Conservation (phyloP, 768 basidiomycete genomes). For the Megacollybia marginata region DNA sequence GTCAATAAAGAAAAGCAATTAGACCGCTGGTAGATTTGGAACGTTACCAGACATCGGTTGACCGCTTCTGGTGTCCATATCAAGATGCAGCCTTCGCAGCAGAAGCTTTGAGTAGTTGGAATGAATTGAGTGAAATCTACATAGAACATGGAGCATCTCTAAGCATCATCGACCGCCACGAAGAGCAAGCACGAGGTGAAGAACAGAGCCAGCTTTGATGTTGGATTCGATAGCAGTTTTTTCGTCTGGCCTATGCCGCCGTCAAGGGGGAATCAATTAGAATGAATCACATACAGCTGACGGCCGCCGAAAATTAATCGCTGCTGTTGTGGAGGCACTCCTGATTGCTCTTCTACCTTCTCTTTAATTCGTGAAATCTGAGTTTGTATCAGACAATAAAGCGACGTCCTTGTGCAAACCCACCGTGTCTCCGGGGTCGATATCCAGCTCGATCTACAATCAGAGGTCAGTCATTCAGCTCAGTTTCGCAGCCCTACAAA, state of each 20-base stretch:
- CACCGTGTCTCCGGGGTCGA: constrained; percentile 84
- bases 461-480: constrained; percentile 5
- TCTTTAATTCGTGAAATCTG: constrained; percentile 95
- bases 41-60: not conserved
- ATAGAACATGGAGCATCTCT: not conserved
- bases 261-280: constrained; percentile 1
- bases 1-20: not conserved
- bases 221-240: constrained; percentile 83
- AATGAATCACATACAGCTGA: constrained; percentile 64
- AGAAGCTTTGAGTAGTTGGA: not conserved
- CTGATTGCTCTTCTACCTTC: constrained; percentile 97
- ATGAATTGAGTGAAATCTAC: not conserved
- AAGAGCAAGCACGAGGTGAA: constrained; percentile 92
- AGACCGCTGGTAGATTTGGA: not conserved
- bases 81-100: constrained; percentile 6
- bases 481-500: constrained; percentile 21
- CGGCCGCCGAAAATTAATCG: constrained; percentile 88
- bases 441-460: constrained; percentile 85
- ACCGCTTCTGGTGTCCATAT: not conserved
- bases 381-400: not conserved
- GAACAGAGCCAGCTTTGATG: constrained; percentile 76
- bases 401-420: constrained; percentile 8
- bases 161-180: constrained; percentile 68
- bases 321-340: constrained; percentile 94
- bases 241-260: constrained; percentile 70